Evolutionary conservation across 192 early-diverging fungal genomes (phyloP).

Genomic region (Gorgonomyces haynaldii): DNA sequence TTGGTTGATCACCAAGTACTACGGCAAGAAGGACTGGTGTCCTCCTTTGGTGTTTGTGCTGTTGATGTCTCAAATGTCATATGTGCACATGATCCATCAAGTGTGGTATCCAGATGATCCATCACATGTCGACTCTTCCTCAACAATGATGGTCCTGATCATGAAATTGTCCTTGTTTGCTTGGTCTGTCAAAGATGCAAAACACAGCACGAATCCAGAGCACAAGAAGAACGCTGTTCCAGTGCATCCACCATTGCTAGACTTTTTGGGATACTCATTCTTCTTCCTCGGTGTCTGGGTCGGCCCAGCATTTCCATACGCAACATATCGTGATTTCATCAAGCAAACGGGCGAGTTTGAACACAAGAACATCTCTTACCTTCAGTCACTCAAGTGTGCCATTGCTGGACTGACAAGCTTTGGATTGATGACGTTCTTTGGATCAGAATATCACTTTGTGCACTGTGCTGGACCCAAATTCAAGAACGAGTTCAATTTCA

Average conservation of each 20-base stretch:
- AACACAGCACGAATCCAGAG: slow-evolving; percentile 21
- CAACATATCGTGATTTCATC: slow-evolving; percentile 30
- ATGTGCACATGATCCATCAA: neutral
- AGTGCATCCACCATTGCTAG: slow-evolving; percentile 53
- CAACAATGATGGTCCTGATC: slow-evolving; percentile 90
- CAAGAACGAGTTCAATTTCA: neutral
- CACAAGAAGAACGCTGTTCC: slow-evolving; percentile 52
- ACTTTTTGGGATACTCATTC: slow-evolving; percentile 76
- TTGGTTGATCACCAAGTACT: slow-evolving; percentile 8
- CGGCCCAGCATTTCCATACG: slow-evolving; percentile 33
- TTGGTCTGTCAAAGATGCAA: slow-evolving; percentile 68
- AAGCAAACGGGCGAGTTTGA: slow-evolving; percentile 18
- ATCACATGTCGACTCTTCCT: slow-evolving; percentile 56
- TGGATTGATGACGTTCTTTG: neutral
- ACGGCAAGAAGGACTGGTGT: slow-evolving; percentile 8
- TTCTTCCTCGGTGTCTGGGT: slow-evolving; percentile 80
- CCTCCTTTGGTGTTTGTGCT: slow-evolving; percentile 21
- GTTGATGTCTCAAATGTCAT: slow-evolving; percentile 23
- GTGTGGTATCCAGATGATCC: neutral
- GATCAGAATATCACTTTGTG: slow-evolving; percentile 1
- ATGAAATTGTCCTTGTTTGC: slow-evolving; percentile 85
- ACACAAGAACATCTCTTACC: slow-evolving; percentile 28
- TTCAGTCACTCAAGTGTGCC: slow-evolving; percentile 12
- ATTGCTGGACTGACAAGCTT: slow-evolving; percentile 10
- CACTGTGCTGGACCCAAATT: neutral